Evolutionary conservation across 768 basidiomycete species (phyloP).

Genomic region (Ramaria sp.): DNA sequence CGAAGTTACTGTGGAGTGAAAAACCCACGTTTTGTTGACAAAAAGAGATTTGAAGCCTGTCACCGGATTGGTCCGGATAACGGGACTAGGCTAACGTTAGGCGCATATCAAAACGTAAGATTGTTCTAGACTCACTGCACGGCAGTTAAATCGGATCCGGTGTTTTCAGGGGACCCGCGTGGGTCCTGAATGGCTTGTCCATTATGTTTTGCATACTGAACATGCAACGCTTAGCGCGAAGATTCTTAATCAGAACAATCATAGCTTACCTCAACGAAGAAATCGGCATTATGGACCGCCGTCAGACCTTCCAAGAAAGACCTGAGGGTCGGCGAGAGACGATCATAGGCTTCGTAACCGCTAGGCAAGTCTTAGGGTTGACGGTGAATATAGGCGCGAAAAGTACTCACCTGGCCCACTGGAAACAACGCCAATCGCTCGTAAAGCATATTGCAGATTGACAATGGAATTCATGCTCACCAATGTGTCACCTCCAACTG

Average conservation of each 20-base stretch:
- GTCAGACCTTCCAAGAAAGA: conserved; percentile 49
- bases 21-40: conserved; percentile 38
- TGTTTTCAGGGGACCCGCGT: conserved; percentile 46
- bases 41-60: conserved; percentile 50
- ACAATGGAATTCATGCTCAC: conserved; percentile 19
- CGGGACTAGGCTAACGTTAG: conserved; percentile 19
- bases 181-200: conserved; percentile 26
- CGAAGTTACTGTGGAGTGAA: not conserved
- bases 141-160: conserved; percentile 35
- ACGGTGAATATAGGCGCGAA: not conserved
- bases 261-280: conserved; percentile 27
- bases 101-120: not conserved
- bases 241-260: not conserved
- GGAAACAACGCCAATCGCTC: not conserved
- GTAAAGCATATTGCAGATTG: not conserved
- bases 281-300: conserved; percentile 39
- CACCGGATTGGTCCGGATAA: conserved; percentile 47
- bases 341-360: conserved; percentile 55
- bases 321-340: conserved; percentile 43
- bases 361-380: conserved; percentile 8
- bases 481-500: conserved; percentile 30
- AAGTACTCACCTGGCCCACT: conserved; percentile 11
- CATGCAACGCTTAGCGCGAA: not conserved
- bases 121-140: conserved; percentile 30
- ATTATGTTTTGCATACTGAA: conserved; percentile 22